Conservation (phyloP, 805 yeast species). For the Huiozyma sinensis region DNA sequence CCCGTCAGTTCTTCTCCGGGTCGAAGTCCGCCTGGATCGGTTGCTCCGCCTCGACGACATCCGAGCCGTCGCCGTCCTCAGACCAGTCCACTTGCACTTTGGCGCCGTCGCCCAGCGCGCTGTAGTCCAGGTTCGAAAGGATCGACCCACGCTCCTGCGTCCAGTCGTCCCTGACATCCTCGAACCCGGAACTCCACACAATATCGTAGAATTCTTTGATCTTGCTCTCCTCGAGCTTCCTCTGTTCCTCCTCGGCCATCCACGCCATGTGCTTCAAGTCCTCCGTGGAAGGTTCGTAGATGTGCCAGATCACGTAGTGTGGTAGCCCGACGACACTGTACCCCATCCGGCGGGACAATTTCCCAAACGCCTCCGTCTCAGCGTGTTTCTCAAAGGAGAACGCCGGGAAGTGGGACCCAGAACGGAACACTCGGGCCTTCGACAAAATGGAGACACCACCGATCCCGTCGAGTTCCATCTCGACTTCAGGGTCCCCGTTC, state of each 20-base stretch:
- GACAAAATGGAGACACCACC: slow-evolving; percentile 94
- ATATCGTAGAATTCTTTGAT: slow-evolving; percentile 54
- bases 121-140: slow-evolving; percentile 61
- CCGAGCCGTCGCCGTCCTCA: slow-evolving; percentile 34
- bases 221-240: slow-evolving; percentile 51
- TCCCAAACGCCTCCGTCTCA: slow-evolving; percentile 95
- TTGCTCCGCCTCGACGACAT: slow-evolving; percentile 2
- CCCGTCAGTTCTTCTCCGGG: slow-evolving; percentile 10
- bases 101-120: slow-evolving; percentile 27
- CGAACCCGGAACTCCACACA: slow-evolving; percentile 70
- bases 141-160: slow-evolving; percentile 54
- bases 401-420: slow-evolving; percentile 93
- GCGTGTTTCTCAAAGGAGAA: slow-evolving; percentile 94
- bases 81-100: slow-evolving; percentile 49
- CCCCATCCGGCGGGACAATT: slow-evolving; percentile 77
- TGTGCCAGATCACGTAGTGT: slow-evolving; percentile 93
- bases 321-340: slow-evolving; percentile 81
- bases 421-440: slow-evolving; percentile 74
- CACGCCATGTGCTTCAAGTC: slow-evolving; percentile 82
- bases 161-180: slow-evolving; percentile 69
- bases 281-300: slow-evolving; percentile 89
- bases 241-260: slow-evolving; percentile 73
- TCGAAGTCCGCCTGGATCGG: slow-evolving; percentile 21
- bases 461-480: slow-evolving; percentile 89
- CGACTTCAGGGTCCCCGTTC: slow-evolving; percentile 87